Base-by-base conservation (phyloP, 441 rosid genomes). In the Eutrema salsugineum region DNA sequence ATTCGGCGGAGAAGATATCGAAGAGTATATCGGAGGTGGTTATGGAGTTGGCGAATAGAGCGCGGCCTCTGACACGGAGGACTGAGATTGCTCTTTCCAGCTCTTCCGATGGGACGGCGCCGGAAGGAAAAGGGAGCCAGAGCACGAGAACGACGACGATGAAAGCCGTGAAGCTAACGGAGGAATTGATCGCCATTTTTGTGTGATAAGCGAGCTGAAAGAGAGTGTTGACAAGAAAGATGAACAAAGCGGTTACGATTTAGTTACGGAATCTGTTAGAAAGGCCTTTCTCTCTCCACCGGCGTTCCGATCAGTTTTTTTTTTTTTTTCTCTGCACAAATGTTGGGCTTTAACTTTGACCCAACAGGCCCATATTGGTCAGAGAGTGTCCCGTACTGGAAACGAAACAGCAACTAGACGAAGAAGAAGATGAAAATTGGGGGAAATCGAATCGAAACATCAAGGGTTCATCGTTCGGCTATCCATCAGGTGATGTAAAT, bases 1-100 rank as follows among this genome's bases (percentile, higher is more conserved):
- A 71, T 30, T 70, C 20, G 3, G 71, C 50, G 11, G 79, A 36
- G 73, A 82, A 81, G 16, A 82, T 59, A 64, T 82, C 80, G 71
- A 79, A 68, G 71, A 68, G 79, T 47, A 79, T 63, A 44, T 79
- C 80, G 22, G 85, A 77, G 28, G 83, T 65, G 57, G 81, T 60
- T 56, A 77, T 61, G 57, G 83, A 76, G 63, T 82, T 79, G 40
- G 81, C 75, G 61, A 78, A 71, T 50, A 77, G 85, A 48, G 67
- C 19, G 63, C 77, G 82, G 69, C 75, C 78, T 20, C 60, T 63
- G 38, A 63, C 50, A 17, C 77, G 83, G 33, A 82, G 82, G 61
- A 73, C 36, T n/a, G 68, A 35, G 40, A 79, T 74, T 27, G 70
- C 65, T 24, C 71, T 51, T 22, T 82, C 85, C 6, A 82, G 49